Evolutionary conservation across 345 rosid genomes (phyloP).

Genomic region (Dimocarpus longan): DNA sequence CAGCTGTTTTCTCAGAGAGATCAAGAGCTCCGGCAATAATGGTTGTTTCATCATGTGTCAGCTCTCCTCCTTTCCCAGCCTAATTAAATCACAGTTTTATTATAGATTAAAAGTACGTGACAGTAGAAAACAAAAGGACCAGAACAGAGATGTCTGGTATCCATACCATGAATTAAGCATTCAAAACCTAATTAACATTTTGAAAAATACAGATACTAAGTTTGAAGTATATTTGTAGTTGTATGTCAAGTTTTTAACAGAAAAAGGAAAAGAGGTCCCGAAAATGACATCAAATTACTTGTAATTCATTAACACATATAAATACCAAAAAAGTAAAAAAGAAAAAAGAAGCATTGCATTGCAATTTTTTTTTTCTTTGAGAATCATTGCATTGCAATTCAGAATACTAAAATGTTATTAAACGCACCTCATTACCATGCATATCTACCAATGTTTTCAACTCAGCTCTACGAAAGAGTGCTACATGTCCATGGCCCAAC

Average conservation of each 20-base stretch:
- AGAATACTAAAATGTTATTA: conserved; percentile 1
- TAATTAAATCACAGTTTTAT: conserved; percentile 21
- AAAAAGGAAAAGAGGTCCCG: background rate
- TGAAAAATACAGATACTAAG: background rate
- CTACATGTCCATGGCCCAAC: conserved; percentile 85
- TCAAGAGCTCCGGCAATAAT: conserved; percentile 99
- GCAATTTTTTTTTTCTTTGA: no score
- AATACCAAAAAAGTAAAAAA: background rate
- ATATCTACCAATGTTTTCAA: conserved; percentile 91
- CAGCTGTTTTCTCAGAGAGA: conserved; percentile 80
- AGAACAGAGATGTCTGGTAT: background rate
- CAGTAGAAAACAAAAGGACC: background rate
- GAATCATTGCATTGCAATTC: background rate
- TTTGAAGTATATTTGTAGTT: background rate
- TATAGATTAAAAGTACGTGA: background rate
- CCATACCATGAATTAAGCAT: background rate
- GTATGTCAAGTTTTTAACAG: background rate
- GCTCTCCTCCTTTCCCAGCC: conserved; percentile 99
- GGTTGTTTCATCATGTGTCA: conserved; percentile 97
- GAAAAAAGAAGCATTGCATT: no score
- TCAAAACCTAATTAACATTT: background rate
- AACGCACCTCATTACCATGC: conserved; percentile 92
- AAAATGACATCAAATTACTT: background rate
- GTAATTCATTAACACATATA: background rate
- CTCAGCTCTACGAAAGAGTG: conserved; percentile 98